Evolutionary conservation across 1,284 basidiomycete species (phyloP).

Genomic region (Sparassis latifolia): DNA sequence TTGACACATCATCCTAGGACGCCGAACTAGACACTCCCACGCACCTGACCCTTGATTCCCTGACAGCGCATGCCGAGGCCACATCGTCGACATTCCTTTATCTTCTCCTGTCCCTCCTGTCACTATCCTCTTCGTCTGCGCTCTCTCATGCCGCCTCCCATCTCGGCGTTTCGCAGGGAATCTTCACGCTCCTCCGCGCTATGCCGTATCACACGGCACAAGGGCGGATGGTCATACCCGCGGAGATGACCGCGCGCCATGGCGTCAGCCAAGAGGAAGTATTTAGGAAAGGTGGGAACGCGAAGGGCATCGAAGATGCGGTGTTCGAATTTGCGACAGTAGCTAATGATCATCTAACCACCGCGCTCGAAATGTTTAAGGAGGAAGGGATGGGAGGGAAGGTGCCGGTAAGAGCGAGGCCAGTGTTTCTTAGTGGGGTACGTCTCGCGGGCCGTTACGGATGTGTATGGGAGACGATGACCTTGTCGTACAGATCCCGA

Average conservation of each 20-base stretch:
- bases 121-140: constrained; percentile 52
- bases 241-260: constrained; percentile 77
- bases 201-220: constrained; percentile 73
- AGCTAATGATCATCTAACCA: constrained; percentile 87
- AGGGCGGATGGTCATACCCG: constrained; percentile 75
- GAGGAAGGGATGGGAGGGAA: constrained; percentile 42
- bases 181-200: constrained; percentile 69
- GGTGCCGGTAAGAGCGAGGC: constrained; percentile 63
- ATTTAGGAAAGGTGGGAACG: constrained; percentile 62
- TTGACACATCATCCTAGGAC: constrained; percentile 41
- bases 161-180: constrained; percentile 65
- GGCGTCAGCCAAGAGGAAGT: constrained; percentile 85
- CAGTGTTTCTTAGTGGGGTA: constrained; percentile 77
- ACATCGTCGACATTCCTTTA: constrained; percentile 79
- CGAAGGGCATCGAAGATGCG: constrained; percentile 64
- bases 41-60: constrained; percentile 64
- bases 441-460: constrained; percentile 9
- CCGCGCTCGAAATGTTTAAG: constrained; percentile 75
- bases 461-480: constrained; percentile 10
- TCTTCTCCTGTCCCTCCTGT: constrained; percentile 68
- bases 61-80: constrained; percentile 70
- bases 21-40: constrained; percentile 65
- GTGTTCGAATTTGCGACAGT: constrained; percentile 86
- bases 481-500: constrained; percentile 53
- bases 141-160: constrained; percentile 79